A percentile compares a stretch with the other conserved stretches of the same genome.
Conservation (phyloP, 2,329 filamentous ascomycete genomes). For the Onygenales sp. region DNA sequence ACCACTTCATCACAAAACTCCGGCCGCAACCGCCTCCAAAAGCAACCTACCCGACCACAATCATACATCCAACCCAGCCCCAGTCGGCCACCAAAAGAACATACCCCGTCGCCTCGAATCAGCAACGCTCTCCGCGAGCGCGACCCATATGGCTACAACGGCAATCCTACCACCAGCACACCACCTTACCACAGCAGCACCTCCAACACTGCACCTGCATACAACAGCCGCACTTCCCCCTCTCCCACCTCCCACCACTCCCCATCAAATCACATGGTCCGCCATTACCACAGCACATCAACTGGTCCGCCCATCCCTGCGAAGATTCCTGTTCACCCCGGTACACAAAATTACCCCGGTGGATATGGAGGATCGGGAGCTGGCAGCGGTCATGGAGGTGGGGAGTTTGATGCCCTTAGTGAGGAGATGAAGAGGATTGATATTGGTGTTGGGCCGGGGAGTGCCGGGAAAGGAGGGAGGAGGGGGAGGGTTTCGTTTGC, state of each 20-base stretch:
- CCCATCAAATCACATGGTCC: slow-evolving; percentile 15
- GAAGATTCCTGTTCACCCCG: slow-evolving; percentile 31
- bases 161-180: slow-evolving; percentile 11
- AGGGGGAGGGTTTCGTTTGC: neutral
- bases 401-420: slow-evolving; percentile 41
- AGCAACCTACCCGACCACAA: slow-evolving; percentile 8
- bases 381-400: slow-evolving; percentile 12
- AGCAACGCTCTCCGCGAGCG: slow-evolving; percentile 14
- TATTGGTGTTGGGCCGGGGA: slow-evolving; percentile 24
- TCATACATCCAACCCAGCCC: slow-evolving; percentile 7
- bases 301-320: slow-evolving; percentile 32
- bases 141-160: slow-evolving; percentile 13
- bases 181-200: slow-evolving; percentile 13
- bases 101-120: slow-evolving; percentile 17
- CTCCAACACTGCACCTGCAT: slow-evolving; percentile 15
- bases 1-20: slow-evolving; percentile 11
- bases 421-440: slow-evolving; percentile 47
- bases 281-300: slow-evolving; percentile 21
- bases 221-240: slow-evolving; percentile 15
- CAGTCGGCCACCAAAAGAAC: slow-evolving; percentile 5
- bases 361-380: slow-evolving; percentile 17
- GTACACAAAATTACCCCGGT: slow-evolving; percentile 19
- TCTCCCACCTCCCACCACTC: slow-evolving; percentile 10
- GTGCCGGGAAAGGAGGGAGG: neutral
- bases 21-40: slow-evolving; percentile 10